Evolutionary conservation across 2,329 filamentous ascomycete genomes (phyloP), one percentile per base, ranked within the genome.

Genomic region (Thielaviopsis punctulata): DNA sequence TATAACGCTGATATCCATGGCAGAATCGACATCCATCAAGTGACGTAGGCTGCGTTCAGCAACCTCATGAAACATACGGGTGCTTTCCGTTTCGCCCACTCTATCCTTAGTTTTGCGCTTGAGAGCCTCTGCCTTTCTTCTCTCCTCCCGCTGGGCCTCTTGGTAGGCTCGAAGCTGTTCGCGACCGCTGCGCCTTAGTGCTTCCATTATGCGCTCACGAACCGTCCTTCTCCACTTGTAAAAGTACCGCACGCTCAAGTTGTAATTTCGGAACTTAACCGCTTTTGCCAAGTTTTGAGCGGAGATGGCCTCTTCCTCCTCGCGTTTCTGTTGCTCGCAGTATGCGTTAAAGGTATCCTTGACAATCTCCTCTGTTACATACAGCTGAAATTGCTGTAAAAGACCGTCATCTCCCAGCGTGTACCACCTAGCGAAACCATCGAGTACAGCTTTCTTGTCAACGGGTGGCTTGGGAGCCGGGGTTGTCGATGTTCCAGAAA

Each of bases 161-260:
- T 69, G 68, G 59, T 72, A 76, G 2, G 65, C 62, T 24, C 68
- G 68, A 56, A 73, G 67, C 55, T 73, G 69, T 41, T 76, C 73
- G 49, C 73, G 70, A 19, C 72, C 74, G 41, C 70, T 67, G 27
- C 67, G 68, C 7, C 76, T 72, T 21, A 77, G 68, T n/a, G 67
- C 66, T 52, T 70, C 68, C 15, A 74, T 66, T 2, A 71, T 68
- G 18, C 67, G 68, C 45, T 70, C 66, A 12, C 74, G 68, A 8
- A 71, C 73, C 39, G 63, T 68, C 13, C 71, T 61, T 48, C 69
- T 72, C 76, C 76, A 80, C 18, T 66, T 66, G 57, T 78, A 77
- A 55, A 79, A 77, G 60, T 68, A 79, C 47, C 71, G 76, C 54
- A 77, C 63, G 12, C 66, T 63, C 25, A 79, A 64, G 52, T 67